Conservation (phyloP, 2,329 filamentous ascomycete genomes). For the Xylaria sp. region DNA sequence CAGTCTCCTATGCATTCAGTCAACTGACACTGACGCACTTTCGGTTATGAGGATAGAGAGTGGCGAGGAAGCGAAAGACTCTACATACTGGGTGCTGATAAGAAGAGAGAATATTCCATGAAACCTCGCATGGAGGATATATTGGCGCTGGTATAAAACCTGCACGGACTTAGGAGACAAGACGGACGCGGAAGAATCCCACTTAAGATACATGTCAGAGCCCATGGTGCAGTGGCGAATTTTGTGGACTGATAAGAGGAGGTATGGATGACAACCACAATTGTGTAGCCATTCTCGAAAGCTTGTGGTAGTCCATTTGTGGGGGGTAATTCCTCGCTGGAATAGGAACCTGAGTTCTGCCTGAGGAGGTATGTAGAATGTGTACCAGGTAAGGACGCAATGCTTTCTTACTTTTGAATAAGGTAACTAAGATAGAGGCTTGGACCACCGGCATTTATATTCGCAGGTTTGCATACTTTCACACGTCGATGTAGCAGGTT, state of each 20-base stretch:
- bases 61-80: neutral
- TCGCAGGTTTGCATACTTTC: no score
- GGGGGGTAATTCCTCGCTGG: neutral
- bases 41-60: neutral
- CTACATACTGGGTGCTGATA: neutral
- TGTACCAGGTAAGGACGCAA: no score
- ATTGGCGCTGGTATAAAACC: neutral
- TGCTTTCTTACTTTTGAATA: no score
- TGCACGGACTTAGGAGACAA: conserved; percentile 24
- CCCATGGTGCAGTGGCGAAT: neutral
- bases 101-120: neutral
- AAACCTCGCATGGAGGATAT: neutral
- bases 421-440: no score
- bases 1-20: neutral
- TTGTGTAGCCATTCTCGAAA: neutral
- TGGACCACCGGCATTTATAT: no score
- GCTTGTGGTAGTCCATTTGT: neutral
- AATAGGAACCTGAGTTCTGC: neutral
- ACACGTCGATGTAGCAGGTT: no score
- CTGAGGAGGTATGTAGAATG: no score
- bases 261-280: neutral
- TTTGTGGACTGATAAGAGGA: conserved; percentile 11
- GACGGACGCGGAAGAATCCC: neutral
- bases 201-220: neutral
- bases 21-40: neutral